Conservation (phyloP, 2,329 filamentous ascomycete genomes). For the Aureobasidium leucospermi region DNA sequence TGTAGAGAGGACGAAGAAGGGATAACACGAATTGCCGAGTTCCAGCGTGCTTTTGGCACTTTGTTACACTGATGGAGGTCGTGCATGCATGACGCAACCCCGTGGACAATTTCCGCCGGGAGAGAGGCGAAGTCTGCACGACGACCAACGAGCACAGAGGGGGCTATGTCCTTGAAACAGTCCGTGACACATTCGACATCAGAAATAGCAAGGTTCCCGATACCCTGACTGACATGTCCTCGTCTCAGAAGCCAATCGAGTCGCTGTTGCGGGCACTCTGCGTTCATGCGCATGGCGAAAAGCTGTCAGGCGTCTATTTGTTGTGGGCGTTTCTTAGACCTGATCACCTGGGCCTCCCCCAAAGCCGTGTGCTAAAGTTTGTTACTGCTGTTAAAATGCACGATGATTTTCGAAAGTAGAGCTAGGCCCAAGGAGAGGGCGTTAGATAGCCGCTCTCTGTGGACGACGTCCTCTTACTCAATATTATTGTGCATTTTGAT, state of each 20-base stretch:
- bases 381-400: no score
- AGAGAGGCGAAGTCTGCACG: conserved; percentile 9
- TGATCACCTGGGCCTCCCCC: not conserved
- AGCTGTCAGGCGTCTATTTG: not conserved
- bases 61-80: not conserved
- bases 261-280: not conserved
- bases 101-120: not conserved
- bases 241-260: not conserved
- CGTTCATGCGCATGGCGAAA: not conserved
- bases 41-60: not conserved
- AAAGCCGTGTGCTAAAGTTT: no score
- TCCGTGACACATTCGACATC: conserved; percentile 4
- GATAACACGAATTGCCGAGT: not conserved
- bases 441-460: no score
- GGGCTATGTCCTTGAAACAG: conserved; percentile 9
- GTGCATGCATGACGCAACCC: conserved; percentile 8
- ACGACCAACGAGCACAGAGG: conserved; percentile 9
- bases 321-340: not conserved
- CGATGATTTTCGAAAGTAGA: no score
- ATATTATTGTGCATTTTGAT: no score
- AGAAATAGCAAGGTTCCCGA: not conserved
- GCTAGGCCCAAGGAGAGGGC: no score
- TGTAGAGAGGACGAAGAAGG: no score
- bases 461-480: no score
- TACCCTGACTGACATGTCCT: not conserved